Percentiles rank a stretch among this genome's conserved stretches.
phyloP scores from a whole-genome alignment of 495 filamentous ascomycete genomes.

The Neurospora sp. region DNA sequence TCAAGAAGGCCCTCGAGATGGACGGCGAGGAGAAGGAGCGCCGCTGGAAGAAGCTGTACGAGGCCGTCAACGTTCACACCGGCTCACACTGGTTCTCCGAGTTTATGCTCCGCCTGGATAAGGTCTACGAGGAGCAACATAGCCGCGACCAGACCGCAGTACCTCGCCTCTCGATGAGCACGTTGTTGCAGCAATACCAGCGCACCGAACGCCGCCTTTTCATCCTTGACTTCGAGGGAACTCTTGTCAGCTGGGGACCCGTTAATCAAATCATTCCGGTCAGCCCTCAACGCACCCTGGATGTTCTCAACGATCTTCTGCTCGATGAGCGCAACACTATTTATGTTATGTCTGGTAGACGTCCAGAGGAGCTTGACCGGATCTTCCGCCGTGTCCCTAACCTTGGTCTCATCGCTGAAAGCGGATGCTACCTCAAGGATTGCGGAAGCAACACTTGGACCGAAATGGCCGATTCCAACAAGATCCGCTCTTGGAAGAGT shows the following conservation, averaged over 20 bases:
- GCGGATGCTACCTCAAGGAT: conserved; percentile 77
- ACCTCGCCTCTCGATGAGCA: conserved; percentile 61
- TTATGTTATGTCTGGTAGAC: conserved; percentile 83
- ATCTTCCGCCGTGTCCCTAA: conserved; percentile 69
- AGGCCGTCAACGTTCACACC: conserved; percentile 68
- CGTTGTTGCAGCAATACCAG: conserved; percentile 54
- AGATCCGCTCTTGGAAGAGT: conserved; percentile 65
- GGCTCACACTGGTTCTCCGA: conserved; percentile 72
- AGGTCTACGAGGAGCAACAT: conserved; percentile 72
- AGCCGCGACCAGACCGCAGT: conserved; percentile 73
- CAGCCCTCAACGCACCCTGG: conserved; percentile 65
- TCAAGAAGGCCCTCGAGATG: conserved; percentile 72
- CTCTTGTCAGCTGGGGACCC: conserved; percentile 73
- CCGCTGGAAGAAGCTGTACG: conserved; percentile 65
- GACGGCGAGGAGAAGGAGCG: conserved; percentile 55
- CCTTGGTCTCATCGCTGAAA: conserved; percentile 83
- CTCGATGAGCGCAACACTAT: conserved; percentile 71
- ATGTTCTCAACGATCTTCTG: conserved; percentile 67
- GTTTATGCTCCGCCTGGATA: conserved; percentile 56
- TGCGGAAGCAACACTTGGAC: conserved; percentile 59
- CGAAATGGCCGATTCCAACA: conserved; percentile 56
- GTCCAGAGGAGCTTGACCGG: conserved; percentile 76
- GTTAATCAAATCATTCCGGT: conserved; percentile 70
- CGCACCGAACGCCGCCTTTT: conserved; percentile 59
- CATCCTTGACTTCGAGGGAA: conserved; percentile 87